Conservation (phyloP, 2,329 filamentous ascomycete genomes). For the Curvularia hawaiiensis region DNA sequence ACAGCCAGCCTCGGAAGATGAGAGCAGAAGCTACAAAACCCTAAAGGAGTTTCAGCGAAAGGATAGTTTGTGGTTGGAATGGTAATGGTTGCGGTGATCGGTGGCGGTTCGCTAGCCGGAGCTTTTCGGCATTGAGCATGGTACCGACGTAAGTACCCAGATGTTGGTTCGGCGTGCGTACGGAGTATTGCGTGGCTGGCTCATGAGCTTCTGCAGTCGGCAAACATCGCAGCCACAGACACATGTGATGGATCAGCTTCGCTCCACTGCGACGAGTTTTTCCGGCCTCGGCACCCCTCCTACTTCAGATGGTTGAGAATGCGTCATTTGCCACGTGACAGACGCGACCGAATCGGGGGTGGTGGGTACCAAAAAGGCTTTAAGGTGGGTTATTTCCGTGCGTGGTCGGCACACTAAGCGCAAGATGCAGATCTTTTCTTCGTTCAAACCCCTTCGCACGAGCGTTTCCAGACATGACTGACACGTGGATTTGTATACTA, state of each 20-base stretch:
- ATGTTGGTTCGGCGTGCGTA: background rate
- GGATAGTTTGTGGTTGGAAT: no score
- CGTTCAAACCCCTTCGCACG: background rate
- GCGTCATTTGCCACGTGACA: background rate
- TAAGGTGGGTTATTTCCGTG: background rate
- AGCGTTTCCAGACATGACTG: background rate
- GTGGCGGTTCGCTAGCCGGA: no score
- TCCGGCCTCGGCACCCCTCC: background rate
- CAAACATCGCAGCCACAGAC: background rate
- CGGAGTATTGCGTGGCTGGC: no score
- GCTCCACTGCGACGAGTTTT: background rate
- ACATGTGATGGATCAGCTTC: background rate
- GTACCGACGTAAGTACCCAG: no score
- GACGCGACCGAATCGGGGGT: background rate
- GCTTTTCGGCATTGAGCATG: no score
- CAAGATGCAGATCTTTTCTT: background rate
- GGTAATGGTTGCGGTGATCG: no score
- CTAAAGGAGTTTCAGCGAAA: no score
- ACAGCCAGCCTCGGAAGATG: no score
- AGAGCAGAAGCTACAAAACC: no score
- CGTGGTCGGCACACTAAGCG: background rate
- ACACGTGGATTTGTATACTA: slow-evolving; percentile 5
- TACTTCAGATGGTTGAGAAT: background rate
- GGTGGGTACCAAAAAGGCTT: background rate
- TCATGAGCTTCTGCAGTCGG: background rate